phyloP scores from a whole-genome alignment of 225 moss, liverwort and hornwort species.

The Climacium dendroides region DNA sequence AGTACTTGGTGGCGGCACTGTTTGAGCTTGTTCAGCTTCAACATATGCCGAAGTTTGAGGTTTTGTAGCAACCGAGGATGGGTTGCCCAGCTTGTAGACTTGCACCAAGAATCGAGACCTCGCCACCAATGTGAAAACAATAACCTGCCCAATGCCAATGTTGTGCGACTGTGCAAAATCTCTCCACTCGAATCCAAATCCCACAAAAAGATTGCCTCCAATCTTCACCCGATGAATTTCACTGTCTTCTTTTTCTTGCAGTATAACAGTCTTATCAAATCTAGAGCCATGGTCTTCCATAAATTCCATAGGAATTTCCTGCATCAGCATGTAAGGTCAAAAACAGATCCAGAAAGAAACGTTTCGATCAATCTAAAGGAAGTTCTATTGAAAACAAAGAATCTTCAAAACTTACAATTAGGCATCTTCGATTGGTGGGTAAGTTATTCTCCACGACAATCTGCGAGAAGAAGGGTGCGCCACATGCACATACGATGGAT shows the following conservation, averaged over 20 bases:
- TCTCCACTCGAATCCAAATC: constrained; percentile 1
- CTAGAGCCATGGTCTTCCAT: constrained; percentile 1
- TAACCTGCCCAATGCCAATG: neutral
- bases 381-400: neutral
- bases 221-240: neutral
- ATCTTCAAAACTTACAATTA: neutral
- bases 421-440: neutral
- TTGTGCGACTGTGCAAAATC: neutral
- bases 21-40: neutral
- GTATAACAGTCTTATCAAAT: neutral
- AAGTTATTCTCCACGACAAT: constrained; percentile 1
- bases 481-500: neutral
- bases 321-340: neutral
- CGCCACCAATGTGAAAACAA: constrained; percentile 1
- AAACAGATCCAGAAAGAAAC: neutral
- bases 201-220: neutral
- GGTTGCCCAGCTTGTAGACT: neutral
- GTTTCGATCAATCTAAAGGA: neutral
- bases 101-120: constrained; percentile 1
- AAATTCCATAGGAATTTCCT: neutral
- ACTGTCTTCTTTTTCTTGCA: neutral
- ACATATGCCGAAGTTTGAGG: neutral
- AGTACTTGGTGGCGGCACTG: neutral
- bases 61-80: neutral
- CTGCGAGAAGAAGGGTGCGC: constrained; percentile 3